Evolutionary conservation across 2,329 filamentous ascomycete species (phyloP), one percentile per base, ranked within the genome.

Genomic region (Fusarium algeriense): DNA sequence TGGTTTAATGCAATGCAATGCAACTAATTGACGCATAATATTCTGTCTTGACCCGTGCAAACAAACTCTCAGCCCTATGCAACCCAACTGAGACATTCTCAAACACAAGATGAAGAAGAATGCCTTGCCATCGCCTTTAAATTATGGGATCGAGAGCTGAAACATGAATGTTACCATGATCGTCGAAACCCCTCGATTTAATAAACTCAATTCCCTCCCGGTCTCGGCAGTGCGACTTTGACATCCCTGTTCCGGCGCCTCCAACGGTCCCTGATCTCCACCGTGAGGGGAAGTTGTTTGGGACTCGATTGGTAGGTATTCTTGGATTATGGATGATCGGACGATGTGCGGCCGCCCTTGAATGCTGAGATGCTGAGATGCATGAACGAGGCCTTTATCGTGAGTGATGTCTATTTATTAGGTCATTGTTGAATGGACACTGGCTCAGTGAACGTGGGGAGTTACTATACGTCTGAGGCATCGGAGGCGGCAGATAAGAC

Each of bases 191-290:
- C 46, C 37, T 67, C 50, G 52, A 41, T 55, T 34, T 55, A 10
- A 20, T 32, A 38, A 53, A 53, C 23, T 43, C 35, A 52, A 66
- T 65, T 50, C 23, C 19, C 44, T 58, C 37, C 26, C 37, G 13
- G 19, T 41, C 30, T 44, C 62, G 32, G 62, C 46, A 67, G 48
- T 48, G 35, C 30, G 45, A 35, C 61, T 26, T 43, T 28, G 40
- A n/a, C 30, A 67, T 34, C 62, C 64, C 30, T 60, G 53, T 14
- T 60, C 19, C 7, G 20, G 40, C 35, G 40, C 32, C 45, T 66
- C 38, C 34, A 52, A 52, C 10, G 40, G 46, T 38, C 52, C 61
- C n/a, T 60, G 40, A 67, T 66, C 64, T 66, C 61, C 35, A 46
- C 41, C 10, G 41, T 26, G 46, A 48, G 38, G 40, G 37, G 17